A percentile compares a stretch with the other conserved stretches of the same genome.
phyloP scores from a whole-genome alignment of 805 yeast genomes.

The Saturnispora bothae region DNA sequence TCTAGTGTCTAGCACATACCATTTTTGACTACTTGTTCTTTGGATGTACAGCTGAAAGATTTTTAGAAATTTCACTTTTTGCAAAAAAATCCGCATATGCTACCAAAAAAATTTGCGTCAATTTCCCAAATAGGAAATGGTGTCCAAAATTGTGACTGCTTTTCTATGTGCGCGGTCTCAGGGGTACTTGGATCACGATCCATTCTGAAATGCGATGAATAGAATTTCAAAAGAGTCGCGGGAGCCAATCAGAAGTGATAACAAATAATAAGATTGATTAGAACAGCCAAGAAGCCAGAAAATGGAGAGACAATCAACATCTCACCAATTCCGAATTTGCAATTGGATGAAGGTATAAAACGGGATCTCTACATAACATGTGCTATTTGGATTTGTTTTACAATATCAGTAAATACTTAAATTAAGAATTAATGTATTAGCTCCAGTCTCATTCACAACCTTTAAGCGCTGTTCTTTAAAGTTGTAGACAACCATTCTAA shows the following conservation, averaged over 20 bases:
- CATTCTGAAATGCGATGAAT: too few species aligned
- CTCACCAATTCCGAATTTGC: too few species aligned
- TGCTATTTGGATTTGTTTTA: too few species aligned
- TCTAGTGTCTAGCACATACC: neutral
- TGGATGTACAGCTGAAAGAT: neutral
- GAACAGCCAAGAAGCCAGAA: too few species aligned
- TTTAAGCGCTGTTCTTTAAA: conserved; percentile 55
- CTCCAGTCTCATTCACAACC: too few species aligned
- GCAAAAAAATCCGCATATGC: too few species aligned
- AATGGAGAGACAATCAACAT: too few species aligned
- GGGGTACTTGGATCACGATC: neutral
- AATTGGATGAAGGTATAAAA: too few species aligned
- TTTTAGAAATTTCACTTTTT: conserved; percentile 3
- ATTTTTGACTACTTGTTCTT: conserved; percentile 1
- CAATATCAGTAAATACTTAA: neutral
- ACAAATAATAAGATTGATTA: too few species aligned
- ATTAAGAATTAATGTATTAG: neutral
- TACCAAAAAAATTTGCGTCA: neutral
- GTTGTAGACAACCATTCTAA: conserved; percentile 92
- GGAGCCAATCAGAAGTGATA: too few species aligned
- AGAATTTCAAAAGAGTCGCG: too few species aligned
- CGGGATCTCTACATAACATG: too few species aligned
- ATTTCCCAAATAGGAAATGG: conserved; percentile 1
- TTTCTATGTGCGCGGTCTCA: neutral
- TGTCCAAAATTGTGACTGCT: conserved; percentile 1